Evolutionary conservation across 2,329 filamentous ascomycete species (phyloP).

Genomic region (Karstenula rhodostoma): DNA sequence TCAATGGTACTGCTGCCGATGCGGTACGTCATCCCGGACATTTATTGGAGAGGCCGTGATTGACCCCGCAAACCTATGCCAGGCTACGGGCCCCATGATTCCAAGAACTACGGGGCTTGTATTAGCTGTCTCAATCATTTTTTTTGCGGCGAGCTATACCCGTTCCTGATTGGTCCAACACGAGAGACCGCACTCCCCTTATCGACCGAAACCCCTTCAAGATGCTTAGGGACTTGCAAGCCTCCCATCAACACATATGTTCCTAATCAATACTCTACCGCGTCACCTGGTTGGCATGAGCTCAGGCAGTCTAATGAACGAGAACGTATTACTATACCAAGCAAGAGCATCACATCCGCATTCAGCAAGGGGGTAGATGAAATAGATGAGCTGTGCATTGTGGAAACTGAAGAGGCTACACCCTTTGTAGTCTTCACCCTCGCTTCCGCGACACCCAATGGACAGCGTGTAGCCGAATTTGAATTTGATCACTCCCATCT

Average conservation of each 20-base stretch:
- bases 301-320: background rate
- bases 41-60: background rate
- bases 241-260: background rate
- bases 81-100: background rate
- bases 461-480: no score
- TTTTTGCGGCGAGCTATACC: background rate
- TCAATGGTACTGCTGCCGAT: conserved; percentile 16
- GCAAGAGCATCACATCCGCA: no score
- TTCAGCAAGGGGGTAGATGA: no score
- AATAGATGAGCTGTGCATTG: no score
- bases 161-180: background rate
- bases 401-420: no score
- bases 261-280: background rate
- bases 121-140: background rate
- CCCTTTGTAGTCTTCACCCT: no score
- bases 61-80: background rate
- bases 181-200: background rate
- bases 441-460: no score
- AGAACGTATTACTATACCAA: no score
- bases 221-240: background rate
- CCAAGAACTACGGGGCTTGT: background rate
- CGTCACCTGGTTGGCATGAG: background rate
- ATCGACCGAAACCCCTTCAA: background rate
- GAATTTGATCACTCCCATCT: no score
- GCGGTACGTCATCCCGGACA: conserved; percentile 6